Base-by-base conservation (phyloP, 768 basidiomycete species). In the Leccinum sublutescens region DNA sequence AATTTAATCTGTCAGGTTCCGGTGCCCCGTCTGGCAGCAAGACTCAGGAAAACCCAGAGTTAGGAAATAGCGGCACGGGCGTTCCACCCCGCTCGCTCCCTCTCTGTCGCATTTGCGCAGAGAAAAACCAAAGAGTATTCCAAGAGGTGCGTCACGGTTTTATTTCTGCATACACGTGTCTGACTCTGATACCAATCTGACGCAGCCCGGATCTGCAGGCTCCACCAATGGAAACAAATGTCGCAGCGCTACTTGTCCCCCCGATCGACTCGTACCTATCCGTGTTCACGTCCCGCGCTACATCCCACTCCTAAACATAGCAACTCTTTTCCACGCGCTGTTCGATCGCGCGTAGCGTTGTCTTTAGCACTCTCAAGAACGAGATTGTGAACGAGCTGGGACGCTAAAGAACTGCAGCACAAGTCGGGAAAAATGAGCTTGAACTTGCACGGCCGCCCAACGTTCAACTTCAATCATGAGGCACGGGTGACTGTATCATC, bases 231-330 rank as follows among this genome's bases (percentile, higher is more conserved):
- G 91, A 87, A 2, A 78, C 85, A 31, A 93, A 98, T 69, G 88
- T 98, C n/a, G 86, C 95, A 27, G 84, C 93, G 3, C 83, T 98
- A 34, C 87, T 99, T 5, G 83, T 94, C 19, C 91, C 97, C 1
- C 96, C 97, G 3, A 96, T 98, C 68, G 95, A 94, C 69, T 93
- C 93, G 11, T 98, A 99, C 71, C 88, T 92, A 76, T 96, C 95
- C 36, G 93, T 95, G n/a, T 88, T 99, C 58, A 98, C 96, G 0
- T 98, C 34, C 94, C 95, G 3, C 88, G 86, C 52, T 99, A 98
- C 68, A 83, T 85, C 0, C 87, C 91, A 0, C 84, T 99, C 2
- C 84, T 98, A 27, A 29, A 78, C 82, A 19, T 85, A 85, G 27
- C 97, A 99, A 71, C 85, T 95, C 6, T 97, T 92, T 77, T 85